Evolutionary conservation across 371 early-diverging fungal genomes (phyloP).

Genomic region (Mucor indicus): DNA sequence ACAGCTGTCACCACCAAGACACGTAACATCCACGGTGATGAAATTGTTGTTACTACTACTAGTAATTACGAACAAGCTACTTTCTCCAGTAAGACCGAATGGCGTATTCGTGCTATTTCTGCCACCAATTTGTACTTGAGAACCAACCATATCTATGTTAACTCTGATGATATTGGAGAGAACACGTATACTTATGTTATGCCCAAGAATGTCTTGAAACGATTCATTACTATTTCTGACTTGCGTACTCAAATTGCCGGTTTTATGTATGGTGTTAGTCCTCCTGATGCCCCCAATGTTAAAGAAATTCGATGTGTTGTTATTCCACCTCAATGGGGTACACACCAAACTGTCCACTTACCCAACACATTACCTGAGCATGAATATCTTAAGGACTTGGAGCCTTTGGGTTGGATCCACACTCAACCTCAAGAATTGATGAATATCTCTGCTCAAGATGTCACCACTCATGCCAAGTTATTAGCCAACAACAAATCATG

Average conservation of each 20-base stretch:
- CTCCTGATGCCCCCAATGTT: slow-evolving; percentile 90
- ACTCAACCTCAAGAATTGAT: slow-evolving; percentile 94
- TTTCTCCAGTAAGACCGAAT: slow-evolving; percentile 98
- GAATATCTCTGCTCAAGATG: slow-evolving; percentile 90
- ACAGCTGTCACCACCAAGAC: slow-evolving; percentile 96
- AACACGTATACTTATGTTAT: slow-evolving; percentile 88
- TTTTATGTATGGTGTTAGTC: slow-evolving; percentile 92
- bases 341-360: slow-evolving; percentile 89
- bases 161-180: slow-evolving; percentile 92
- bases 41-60: slow-evolving; percentile 97
- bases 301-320: slow-evolving; percentile 95
- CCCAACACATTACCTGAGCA: slow-evolving; percentile 89
- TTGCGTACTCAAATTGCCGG: slow-evolving; percentile 94
- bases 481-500: slow-evolving; percentile 86
- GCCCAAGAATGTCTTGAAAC: slow-evolving; percentile 95
- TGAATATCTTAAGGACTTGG: slow-evolving; percentile 84
- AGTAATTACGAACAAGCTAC: slow-evolving; percentile 95
- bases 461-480: slow-evolving; percentile 85
- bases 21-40: slow-evolving; percentile 96
- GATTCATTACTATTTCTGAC: slow-evolving; percentile 94
- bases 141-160: slow-evolving; percentile 95
- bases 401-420: slow-evolving; percentile 98
- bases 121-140: slow-evolving; percentile 92
- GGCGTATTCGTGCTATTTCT: slow-evolving; percentile 96
- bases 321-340: slow-evolving; percentile 97